Base-by-base conservation (phyloP, 768 basidiomycete species). In the Naganishia randhawae region DNA sequence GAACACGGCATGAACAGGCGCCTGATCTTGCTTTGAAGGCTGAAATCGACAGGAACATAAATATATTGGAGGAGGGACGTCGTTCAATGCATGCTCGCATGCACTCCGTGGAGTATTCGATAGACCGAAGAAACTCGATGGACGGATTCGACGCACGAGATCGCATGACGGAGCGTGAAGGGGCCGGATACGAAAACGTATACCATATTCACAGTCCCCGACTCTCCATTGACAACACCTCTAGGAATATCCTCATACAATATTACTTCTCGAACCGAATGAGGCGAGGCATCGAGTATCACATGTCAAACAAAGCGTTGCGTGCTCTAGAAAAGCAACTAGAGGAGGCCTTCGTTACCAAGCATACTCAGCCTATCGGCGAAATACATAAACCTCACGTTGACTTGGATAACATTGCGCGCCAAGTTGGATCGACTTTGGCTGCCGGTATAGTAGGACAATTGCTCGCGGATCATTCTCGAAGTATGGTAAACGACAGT, bases 131-230 rank as follows among this genome's bases (percentile, higher is more conserved):
- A 42, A 61, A 61, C 39, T 61, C 57, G 57, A 52, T 55, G 19
- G 67, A 69, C 35, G 37, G 61, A 8, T 33, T 51, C 22, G 67
- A 71, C 22, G 39, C 50, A 6, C 32, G 67, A 39, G 51, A 55
- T 55, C 50, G 68, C 7, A 69, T 75, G 37, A 31, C 82, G 85
- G 27, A 89, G 91, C 73, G 88, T 86, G 89, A 85, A 84, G 1
- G 69, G 1, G 62, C 65, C 16, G 85, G 87, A 69, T 97, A 95
- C 80, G 88, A 90, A 75, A 90, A 94, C 73, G 91, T 93, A 29
- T 91, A 93, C 75, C 90, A 95, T 74, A 84, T 92, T 17, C 92
- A 96, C 79, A 89, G 86, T 69, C 93, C 92, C 0, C 88, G 86
- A 54, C 83, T 95, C 52, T 87, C 86, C 73, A 83, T 92, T 82